Evolutionary conservation across 768 basidiomycete species (phyloP).

Genomic region (Tubosaeta sp.): DNA sequence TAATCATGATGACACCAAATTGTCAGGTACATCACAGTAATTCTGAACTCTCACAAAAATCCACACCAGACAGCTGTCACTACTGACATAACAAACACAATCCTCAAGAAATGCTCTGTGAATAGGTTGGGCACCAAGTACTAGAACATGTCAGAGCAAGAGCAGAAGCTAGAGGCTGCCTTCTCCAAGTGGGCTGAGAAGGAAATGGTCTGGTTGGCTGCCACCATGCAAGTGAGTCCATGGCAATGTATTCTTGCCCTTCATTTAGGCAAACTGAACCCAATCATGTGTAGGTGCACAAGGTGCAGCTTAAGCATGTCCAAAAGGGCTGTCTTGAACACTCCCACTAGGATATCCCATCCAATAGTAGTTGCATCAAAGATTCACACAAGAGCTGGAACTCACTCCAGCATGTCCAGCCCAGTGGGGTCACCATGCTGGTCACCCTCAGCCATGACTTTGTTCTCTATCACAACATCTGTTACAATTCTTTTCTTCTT

Average conservation of each 20-base stretch:
- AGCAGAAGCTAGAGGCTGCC: constrained; percentile 3
- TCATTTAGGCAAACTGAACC: not conserved
- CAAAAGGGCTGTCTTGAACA: constrained; percentile 24
- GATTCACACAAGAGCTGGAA: constrained; percentile 30
- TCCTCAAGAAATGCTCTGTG: constrained; percentile 8
- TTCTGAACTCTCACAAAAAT: constrained; percentile 10
- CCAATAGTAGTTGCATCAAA: constrained; percentile 28
- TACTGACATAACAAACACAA: constrained; percentile 6
- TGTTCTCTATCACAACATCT: constrained; percentile 19
- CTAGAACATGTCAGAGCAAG: constrained; percentile 16
- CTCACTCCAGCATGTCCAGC: constrained; percentile 10
- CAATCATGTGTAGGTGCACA: constrained; percentile 17
- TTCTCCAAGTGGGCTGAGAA: not conserved
- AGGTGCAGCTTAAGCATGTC: constrained; percentile 26
- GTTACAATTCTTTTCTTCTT: too few species aligned
- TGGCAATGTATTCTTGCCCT: not conserved
- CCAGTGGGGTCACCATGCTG: constrained; percentile 22
- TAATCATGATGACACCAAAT: not conserved
- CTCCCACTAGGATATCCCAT: constrained; percentile 13
- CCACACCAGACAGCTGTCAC: not conserved
- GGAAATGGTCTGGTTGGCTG: constrained; percentile 15
- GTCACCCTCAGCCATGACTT: constrained; percentile 15
- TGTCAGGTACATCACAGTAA: constrained; percentile 8
- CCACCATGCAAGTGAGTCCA: not conserved
- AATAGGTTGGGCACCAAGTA: constrained; percentile 10